Percentiles rank a stretch among this genome's conserved stretches.
These are phyloP conservation scores for Pichia cactophila DNA, from an alignment of 1,139 yeast genomes.

Conservation along the genomic window DNA sequence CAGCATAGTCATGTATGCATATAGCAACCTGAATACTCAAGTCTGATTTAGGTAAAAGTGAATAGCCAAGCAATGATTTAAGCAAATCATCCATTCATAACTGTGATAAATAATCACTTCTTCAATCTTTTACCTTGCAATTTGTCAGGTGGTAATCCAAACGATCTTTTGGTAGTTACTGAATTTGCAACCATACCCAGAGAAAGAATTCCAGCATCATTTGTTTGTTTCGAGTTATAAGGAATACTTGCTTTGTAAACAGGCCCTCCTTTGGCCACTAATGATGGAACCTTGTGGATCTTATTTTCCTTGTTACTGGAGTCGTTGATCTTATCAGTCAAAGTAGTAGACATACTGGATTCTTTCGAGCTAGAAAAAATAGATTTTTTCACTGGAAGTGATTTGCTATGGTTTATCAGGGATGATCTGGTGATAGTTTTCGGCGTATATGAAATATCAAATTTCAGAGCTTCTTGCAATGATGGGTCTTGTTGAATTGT, in stretches of 20 bases:
- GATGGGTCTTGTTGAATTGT: slow-evolving; percentile 40
- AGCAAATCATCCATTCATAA: not conserved
- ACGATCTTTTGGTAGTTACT: slow-evolving; percentile 17
- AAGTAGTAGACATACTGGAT: not conserved
- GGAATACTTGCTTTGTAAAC: not conserved
- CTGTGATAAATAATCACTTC: slow-evolving; percentile 6
- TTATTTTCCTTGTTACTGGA: slow-evolving; percentile 15
- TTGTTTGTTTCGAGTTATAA: not conserved
- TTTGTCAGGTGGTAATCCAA: slow-evolving; percentile 21
- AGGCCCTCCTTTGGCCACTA: not conserved
- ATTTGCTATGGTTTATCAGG: slow-evolving; percentile 49
- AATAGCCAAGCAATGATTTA: not conserved
- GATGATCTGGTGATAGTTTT: slow-evolving; percentile 40
- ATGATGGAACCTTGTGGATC: not conserved
- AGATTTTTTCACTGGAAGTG: slow-evolving; percentile 48
- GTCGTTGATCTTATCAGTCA: not conserved
- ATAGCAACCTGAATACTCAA: no score
- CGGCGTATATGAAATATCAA: slow-evolving; percentile 44
- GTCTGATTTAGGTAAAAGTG: no score
- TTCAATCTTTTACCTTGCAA: slow-evolving; percentile 18
- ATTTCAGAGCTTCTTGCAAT: slow-evolving; percentile 29
- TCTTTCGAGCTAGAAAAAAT: not conserved
- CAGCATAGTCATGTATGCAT: no score
- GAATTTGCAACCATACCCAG: not conserved
- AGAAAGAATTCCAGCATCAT: not conserved